Evolutionary conservation across 1,139 yeast genomes (phyloP), one percentile per base, ranked within the genome.

Genomic region (Geotrichum klebahnii): DNA sequence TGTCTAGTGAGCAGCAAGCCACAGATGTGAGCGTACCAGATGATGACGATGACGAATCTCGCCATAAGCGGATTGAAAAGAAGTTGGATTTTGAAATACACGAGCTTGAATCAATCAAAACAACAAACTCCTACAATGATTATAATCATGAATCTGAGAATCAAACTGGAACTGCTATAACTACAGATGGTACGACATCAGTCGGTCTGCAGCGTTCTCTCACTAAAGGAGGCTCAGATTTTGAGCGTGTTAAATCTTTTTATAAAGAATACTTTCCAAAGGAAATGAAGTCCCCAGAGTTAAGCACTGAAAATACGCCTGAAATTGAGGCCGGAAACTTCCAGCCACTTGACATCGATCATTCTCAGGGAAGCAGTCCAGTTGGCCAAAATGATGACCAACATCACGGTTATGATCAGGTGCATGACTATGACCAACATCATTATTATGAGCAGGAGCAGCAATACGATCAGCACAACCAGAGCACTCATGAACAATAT

Each of bases 261-360:
- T 64, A 64, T 54, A 57, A 64, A 32, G 68, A 64, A 48, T 64
- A 64, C 48, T 52, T 63, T 55, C 61, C 62, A 10, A 58, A 51
- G 5, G 57, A 54, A 3, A 52, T 51, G 19, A 50, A 26, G 10
- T 26, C 29, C 29, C 29, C 29, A 8, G 29, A 26, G 9, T 10
- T n/a, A n/a, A n/a, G n/a, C n/a, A n/a, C n/a, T n/a, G n/a, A 26
- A 10, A 26, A 10, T 26, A 8, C 10, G 29, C 45, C 51, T 17
- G 50, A 46, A 10, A 19, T 9, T n/a, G 33, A 41, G n/a, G 14
- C 44, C 5, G 26, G 10, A 2, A 16, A 28, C 14, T 16, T 20
- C 10, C 36, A 44, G 32, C 26, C 36, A 16, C 28, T 20, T 12
- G 2, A 41, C 12, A 14, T 8, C 32, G 28, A 20, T 3, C 29